phyloP scores from a whole-genome alignment of 2,329 filamentous ascomycete genomes.

The Elsinoe arachidis region DNA sequence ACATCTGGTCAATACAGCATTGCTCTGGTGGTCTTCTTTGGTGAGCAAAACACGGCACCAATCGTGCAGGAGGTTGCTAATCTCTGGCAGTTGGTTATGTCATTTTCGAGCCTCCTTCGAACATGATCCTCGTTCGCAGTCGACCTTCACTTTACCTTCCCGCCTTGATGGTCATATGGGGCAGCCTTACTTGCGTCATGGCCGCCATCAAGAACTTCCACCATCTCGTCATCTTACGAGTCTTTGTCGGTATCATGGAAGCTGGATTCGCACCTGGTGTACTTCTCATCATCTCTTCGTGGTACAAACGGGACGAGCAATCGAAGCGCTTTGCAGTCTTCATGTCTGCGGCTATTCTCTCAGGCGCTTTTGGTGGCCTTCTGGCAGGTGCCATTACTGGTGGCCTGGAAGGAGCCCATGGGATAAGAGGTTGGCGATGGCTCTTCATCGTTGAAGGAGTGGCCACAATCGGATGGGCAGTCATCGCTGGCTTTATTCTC shows the following conservation, averaged over 20 bases:
- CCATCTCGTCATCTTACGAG: slow-evolving; percentile 44
- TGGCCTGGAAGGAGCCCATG: slow-evolving; percentile 31
- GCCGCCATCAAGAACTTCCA: slow-evolving; percentile 39
- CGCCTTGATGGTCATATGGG: slow-evolving; percentile 48
- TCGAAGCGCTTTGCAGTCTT: slow-evolving; percentile 50
- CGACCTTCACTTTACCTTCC: slow-evolving; percentile 45
- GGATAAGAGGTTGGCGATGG: slow-evolving; percentile 36
- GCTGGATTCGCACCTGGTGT: slow-evolving; percentile 49
- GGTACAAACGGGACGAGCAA: slow-evolving; percentile 52
- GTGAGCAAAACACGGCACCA: neutral
- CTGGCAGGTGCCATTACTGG: slow-evolving; percentile 30
- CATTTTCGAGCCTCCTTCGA: slow-evolving; percentile 46
- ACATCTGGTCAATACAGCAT: slow-evolving; percentile 44
- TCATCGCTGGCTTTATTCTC: slow-evolving; percentile 38
- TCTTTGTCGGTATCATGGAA: slow-evolving; percentile 49
- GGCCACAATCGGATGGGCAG: slow-evolving; percentile 38
- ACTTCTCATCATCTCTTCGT: slow-evolving; percentile 47
- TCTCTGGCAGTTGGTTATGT: slow-evolving; percentile 36
- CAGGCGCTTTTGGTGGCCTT: slow-evolving; percentile 38
- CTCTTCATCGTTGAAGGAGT: slow-evolving; percentile 32
- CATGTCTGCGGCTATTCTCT: slow-evolving; percentile 49
- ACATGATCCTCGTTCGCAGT: slow-evolving; percentile 44
- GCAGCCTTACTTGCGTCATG: slow-evolving; percentile 43
- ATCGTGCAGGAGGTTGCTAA: neutral
- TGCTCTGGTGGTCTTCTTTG: slow-evolving; percentile 46